Conservation (phyloP, 495 filamentous ascomycete species). For the Penicillium herquei region DNA sequence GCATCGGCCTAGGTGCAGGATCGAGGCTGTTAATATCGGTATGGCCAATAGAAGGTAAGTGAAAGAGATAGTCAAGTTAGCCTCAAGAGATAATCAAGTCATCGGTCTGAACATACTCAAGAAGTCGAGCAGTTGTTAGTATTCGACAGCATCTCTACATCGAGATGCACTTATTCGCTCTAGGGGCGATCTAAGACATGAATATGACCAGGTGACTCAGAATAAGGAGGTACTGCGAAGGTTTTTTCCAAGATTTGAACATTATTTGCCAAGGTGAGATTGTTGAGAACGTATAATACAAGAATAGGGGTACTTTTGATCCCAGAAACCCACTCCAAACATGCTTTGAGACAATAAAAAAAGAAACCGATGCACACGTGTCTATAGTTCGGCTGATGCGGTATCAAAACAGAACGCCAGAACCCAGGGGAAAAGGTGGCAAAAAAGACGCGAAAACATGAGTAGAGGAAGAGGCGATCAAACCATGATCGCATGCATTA, state of each 20-base stretch:
- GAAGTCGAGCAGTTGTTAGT: too few relatives aligned
- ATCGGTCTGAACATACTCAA: too few relatives aligned
- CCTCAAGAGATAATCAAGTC: too few relatives aligned
- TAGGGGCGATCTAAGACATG: too few relatives aligned
- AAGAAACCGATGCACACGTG: conserved; percentile 13
- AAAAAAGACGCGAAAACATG: conserved; percentile 9
- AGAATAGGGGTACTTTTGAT: conserved; percentile 8
- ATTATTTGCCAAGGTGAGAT: background rate
- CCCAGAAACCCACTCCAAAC: conserved; percentile 12
- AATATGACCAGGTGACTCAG: too few relatives aligned
- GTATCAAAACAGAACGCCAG: conserved; percentile 28
- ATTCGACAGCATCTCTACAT: too few relatives aligned
- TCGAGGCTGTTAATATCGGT: too few relatives aligned
- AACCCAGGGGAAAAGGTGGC: conserved; percentile 4
- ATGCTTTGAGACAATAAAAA: conserved; percentile 10
- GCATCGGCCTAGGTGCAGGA: too few relatives aligned
- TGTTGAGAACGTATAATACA: conserved; percentile 17
- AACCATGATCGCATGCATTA: conserved; percentile 26
- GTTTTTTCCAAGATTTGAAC: background rate
- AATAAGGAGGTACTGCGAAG: too few relatives aligned
- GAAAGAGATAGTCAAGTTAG: too few relatives aligned
- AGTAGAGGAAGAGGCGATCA: conserved; percentile 14
- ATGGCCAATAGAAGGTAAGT: background rate
- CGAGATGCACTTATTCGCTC: too few relatives aligned
- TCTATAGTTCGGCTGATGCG: conserved; percentile 34